These are phyloP conservation scores for Uronychia binucleata DNA, from an alignment of 73 alveolate species.

Conservation along the genomic window DNA sequence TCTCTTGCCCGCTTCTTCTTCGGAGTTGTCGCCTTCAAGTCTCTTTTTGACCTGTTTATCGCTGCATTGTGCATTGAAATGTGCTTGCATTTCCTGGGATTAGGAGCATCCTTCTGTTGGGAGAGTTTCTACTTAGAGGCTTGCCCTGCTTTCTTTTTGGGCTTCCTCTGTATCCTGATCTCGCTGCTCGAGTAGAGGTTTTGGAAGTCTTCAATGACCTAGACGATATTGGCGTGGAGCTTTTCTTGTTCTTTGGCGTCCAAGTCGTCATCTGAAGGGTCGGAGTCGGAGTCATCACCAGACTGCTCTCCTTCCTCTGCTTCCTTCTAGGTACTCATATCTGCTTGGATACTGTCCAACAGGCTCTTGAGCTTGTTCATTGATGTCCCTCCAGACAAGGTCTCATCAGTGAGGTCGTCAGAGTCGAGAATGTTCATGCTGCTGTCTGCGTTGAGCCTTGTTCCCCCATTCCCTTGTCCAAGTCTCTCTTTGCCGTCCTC, in stretches of 20 bases:
- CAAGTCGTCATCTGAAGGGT: slow-evolving; percentile 48
- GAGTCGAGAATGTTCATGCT: not conserved
- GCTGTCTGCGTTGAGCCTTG: not conserved
- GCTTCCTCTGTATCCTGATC: not conserved
- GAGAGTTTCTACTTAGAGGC: not conserved
- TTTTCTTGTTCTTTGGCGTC: slow-evolving; percentile 11
- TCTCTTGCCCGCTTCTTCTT: too few relatives aligned
- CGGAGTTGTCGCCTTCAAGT: too few relatives aligned
- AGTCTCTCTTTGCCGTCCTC: not conserved
- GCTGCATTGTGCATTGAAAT: not conserved
- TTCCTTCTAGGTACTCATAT: not conserved
- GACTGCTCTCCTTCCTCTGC: not conserved
- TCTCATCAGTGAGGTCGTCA: not conserved
- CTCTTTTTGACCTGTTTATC: not conserved
- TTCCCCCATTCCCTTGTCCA: not conserved
- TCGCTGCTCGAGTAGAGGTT: not conserved
- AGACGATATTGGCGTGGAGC: slow-evolving; percentile 25
- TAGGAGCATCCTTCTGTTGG: not conserved
- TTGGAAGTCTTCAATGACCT: not conserved
- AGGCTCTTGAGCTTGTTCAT: not conserved
- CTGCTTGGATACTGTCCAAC: not conserved
- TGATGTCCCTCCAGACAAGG: not conserved
- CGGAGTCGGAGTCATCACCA: slow-evolving; percentile 31
- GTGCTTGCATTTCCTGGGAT: not conserved
- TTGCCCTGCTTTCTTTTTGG: not conserved